These are phyloP conservation scores for Fusarium siculi DNA, from an alignment of 2,329 filamentous ascomycete genomes.

Conservation along the genomic window DNA sequence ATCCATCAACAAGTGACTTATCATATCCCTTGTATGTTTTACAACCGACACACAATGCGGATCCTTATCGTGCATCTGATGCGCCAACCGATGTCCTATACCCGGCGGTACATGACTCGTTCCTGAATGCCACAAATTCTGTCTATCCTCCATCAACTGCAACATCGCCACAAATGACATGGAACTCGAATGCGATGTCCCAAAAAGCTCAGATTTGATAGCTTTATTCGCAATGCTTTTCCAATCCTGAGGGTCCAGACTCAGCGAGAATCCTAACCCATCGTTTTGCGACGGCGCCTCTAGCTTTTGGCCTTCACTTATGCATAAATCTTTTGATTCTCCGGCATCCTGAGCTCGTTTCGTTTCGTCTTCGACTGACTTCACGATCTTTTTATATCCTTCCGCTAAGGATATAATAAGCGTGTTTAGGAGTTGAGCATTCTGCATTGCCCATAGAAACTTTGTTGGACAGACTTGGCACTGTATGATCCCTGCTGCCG, in stretches of 20 bases:
- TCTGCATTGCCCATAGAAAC: conserved; percentile 45
- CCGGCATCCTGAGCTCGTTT: conserved; percentile 23
- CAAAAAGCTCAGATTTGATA: conserved; percentile 37
- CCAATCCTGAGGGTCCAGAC: conserved; percentile 32
- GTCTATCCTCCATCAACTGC: conserved; percentile 42
- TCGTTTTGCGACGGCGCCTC: neutral
- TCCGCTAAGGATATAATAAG: conserved; percentile 41
- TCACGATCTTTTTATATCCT: conserved; percentile 38
- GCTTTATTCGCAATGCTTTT: conserved; percentile 31
- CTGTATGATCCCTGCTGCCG: conserved; percentile 28
- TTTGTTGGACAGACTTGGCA: conserved; percentile 38
- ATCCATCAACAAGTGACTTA: conserved; percentile 21
- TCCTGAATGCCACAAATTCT: conserved; percentile 40
- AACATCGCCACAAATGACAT: conserved; percentile 26
- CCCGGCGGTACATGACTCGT: conserved; percentile 1
- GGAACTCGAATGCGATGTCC: neutral
- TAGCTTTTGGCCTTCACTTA: conserved; percentile 17
- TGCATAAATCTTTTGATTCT: conserved; percentile 28
- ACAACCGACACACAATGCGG: conserved; percentile 39
- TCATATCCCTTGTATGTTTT: conserved; percentile 39
- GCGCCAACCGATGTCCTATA: conserved; percentile 3
- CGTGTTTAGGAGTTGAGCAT: conserved; percentile 41
- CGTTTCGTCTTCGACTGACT: conserved; percentile 36
- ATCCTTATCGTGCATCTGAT: conserved; percentile 33
- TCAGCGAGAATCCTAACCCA: conserved; percentile 16